A percentile compares a stretch with the other conserved stretches of the same genome.
phyloP scores from a whole-genome alignment of 805 yeast genomes.

The Candida patagonica region DNA sequence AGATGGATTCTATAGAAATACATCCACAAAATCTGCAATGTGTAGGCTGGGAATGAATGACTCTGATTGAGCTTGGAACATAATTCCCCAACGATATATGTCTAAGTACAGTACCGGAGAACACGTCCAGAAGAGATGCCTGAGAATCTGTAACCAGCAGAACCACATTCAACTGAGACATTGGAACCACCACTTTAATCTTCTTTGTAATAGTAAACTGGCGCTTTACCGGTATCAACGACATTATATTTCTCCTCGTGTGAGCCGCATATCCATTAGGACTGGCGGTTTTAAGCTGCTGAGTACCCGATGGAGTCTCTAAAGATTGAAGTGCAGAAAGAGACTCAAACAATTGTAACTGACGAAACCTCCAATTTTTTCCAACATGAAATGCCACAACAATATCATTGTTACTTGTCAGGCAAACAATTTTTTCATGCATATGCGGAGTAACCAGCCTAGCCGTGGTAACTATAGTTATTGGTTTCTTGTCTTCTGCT shows the following conservation, averaged over 20 bases:
- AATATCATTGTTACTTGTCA: constrained; percentile 40
- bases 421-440: constrained; percentile 58
- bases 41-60: constrained; percentile 75
- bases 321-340: constrained; percentile 7
- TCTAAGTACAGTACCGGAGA: constrained; percentile 62
- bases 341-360: constrained; percentile 38
- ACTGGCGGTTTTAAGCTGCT: not conserved
- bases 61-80: constrained; percentile 51
- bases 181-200: constrained; percentile 11
- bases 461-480: constrained; percentile 26
- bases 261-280: not conserved
- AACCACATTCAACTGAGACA: constrained; percentile 22
- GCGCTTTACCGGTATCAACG: constrained; percentile 9
- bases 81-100: constrained; percentile 53
- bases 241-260: not conserved
- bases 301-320: not conserved
- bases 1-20: constrained; percentile 64
- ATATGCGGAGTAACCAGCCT: constrained; percentile 62
- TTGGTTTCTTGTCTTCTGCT: not conserved
- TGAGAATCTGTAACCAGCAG: constrained; percentile 13
- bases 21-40: constrained; percentile 91
- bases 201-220: not conserved
- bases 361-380: constrained; percentile 54
- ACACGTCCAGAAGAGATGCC: constrained; percentile 51
- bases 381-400: constrained; percentile 53